These are phyloP conservation scores for Cucumis cinereus DNA, from an alignment of 306 rosid genomes.

Conservation along the genomic window DNA sequence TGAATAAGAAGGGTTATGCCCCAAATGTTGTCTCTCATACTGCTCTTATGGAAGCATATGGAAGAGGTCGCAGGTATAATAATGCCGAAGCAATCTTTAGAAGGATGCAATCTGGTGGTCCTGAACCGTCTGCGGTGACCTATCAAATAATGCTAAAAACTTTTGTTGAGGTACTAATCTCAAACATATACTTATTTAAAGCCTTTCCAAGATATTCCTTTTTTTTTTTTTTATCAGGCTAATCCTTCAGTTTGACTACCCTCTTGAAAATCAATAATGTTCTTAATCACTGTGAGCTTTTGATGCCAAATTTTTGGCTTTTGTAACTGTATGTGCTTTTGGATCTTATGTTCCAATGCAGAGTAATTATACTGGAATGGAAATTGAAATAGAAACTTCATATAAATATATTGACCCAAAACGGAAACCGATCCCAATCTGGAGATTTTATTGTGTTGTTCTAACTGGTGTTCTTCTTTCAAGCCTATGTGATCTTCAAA, in stretches of 20 bases:
- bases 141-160: slow-evolving; percentile 77
- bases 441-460: not conserved
- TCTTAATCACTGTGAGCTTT: not conserved
- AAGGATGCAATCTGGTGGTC: slow-evolving; percentile 77
- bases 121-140: slow-evolving; percentile 83
- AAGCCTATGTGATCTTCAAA: not conserved
- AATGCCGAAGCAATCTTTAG: slow-evolving; percentile 92
- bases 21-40: slow-evolving; percentile 75
- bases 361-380: not conserved
- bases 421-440: not conserved
- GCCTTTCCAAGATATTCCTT: not conserved
- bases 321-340: not conserved
- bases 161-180: slow-evolving; percentile 55
- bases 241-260: not conserved
- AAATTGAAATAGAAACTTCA: not conserved
- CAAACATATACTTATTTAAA: not conserved
- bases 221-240: not conserved
- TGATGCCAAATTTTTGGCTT: not conserved
- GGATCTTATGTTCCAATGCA: not conserved
- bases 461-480: not conserved
- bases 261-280: not conserved
- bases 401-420: not conserved
- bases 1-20: slow-evolving; percentile 61
- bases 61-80: slow-evolving; percentile 57
- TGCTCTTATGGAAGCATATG: slow-evolving; percentile 98